Base-by-base conservation (phyloP, 257 asterid genomes). In the Coffea canephora region DNA sequence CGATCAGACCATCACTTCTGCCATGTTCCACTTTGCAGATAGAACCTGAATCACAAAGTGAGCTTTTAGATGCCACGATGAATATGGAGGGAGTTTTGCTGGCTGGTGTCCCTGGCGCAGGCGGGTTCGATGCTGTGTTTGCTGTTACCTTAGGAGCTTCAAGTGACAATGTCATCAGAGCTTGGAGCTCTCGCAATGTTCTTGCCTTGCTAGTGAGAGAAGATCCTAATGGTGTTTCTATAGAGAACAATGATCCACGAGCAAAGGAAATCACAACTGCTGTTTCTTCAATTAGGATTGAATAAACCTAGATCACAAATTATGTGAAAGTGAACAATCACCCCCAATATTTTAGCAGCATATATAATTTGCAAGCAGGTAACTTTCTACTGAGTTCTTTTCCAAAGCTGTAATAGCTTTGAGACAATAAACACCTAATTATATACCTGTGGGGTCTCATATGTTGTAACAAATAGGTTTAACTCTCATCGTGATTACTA, bases 21-120 rank as follows among this genome's bases (percentile, higher is more conserved):
- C 50, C 74, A 74, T 78, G 78, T 82, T 45, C 41, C 12, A 31
- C 59, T 65, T 81, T 80, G 85, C 93, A 93, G 98, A 95, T 93
- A 71, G 99, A 95, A 83, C 98, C 99, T n/a, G 95, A 91, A 87
- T 91, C 91, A 73, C 98, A 96, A 85, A 91, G 97, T 71, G 89
- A 73, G 80, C 88, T 96, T 39, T 86, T 94, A 18, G 95, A 96
- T 79, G 78, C 92, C 73, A 94, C 98, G 8, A 91, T 96, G 97
- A 87, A 86, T 36, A 85, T 76, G 77, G 94, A 92, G 86, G 99
- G 99, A 76, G 98, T 92, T 77, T 49, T 94, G 49, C 73, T 96
- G 82, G 96, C 94, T 43, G 99, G 98, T 69, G 97, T 96, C 86
- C 99, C 98, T 25, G 99, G 98, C 68, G 99, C 97, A 16, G 99